Evolutionary conservation across 1,284 basidiomycete genomes (phyloP).

Genomic region (Trichosporon sp.): DNA sequence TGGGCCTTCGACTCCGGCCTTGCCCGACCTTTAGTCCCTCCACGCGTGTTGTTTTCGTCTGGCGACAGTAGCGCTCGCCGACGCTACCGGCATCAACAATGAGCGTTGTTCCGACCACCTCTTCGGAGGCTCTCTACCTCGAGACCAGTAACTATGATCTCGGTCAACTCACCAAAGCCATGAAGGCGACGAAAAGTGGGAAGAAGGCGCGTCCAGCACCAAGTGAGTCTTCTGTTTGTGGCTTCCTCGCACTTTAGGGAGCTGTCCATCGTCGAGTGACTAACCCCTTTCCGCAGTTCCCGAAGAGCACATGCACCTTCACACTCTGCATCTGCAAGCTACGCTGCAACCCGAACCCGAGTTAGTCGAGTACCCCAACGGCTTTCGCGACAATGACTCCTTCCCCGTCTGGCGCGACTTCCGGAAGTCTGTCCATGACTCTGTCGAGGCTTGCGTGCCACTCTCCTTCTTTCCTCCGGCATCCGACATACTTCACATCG

Average conservation of each 20-base stretch:
- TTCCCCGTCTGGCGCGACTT: slow-evolving; percentile 19
- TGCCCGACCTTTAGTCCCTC: neutral
- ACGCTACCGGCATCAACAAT: neutral
- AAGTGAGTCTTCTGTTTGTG: slow-evolving; percentile 5
- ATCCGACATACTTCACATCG: slow-evolving; percentile 11
- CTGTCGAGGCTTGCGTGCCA: slow-evolving; percentile 21
- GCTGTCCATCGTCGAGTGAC: neutral
- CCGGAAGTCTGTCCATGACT: neutral
- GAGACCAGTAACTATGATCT: slow-evolving; percentile 26
- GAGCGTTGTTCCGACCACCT: slow-evolving; percentile 1
- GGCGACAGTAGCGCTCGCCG: neutral
- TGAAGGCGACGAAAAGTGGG: slow-evolving; percentile 4
- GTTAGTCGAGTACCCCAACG: slow-evolving; percentile 18
- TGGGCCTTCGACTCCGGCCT: neutral
- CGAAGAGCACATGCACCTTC: slow-evolving; percentile 38
- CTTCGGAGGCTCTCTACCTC: slow-evolving; percentile 14
- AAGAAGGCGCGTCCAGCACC: neutral
- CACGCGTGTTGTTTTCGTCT: neutral
- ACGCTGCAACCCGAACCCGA: slow-evolving; percentile 29
- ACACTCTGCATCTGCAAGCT: slow-evolving; percentile 44
- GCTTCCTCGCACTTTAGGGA: neutral
- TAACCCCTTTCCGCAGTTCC: neutral
- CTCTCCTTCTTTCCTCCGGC: slow-evolving; percentile 21
- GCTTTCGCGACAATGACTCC: slow-evolving; percentile 21
- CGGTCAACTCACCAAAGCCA: slow-evolving; percentile 18